Evolutionary conservation across 352 stramenopile genomes (phyloP).

Genomic region (Globisporangium nunn): DNA sequence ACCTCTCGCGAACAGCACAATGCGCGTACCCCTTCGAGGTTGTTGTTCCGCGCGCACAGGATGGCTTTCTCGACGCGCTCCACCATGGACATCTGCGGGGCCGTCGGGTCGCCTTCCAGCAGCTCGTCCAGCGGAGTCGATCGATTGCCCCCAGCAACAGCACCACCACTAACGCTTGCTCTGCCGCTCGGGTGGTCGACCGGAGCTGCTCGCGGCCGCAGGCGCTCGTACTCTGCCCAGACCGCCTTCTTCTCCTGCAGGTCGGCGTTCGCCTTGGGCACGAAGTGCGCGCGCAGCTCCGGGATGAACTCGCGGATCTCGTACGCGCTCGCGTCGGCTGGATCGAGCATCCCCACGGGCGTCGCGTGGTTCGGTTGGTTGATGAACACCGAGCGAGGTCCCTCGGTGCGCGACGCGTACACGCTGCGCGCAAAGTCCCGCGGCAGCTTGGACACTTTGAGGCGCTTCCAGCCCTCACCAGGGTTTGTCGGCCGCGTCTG

Average conservation of each 20-base stretch:
- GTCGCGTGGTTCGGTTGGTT: constrained; percentile 60
- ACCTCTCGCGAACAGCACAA: constrained; percentile 2
- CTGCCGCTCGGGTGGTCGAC: not conserved
- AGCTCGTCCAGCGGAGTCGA: constrained; percentile 37
- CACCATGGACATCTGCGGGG: constrained; percentile 31
- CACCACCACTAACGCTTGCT: not conserved
- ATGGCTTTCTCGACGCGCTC: constrained; percentile 42
- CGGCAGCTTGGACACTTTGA: constrained; percentile 47
- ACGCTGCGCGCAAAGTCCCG: constrained; percentile 54
- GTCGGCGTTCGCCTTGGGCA: constrained; percentile 43
- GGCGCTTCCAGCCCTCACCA: constrained; percentile 69
- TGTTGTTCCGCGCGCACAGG: constrained; percentile 74
- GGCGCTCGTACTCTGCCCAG: constrained; percentile 29
- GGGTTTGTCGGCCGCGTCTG: constrained; percentile 15
- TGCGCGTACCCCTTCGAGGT: constrained; percentile 54
- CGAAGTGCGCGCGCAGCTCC: constrained; percentile 47
- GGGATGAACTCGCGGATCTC: constrained; percentile 54
- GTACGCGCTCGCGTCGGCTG: constrained; percentile 47
- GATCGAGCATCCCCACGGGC: constrained; percentile 65
- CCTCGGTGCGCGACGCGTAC: constrained; percentile 46
- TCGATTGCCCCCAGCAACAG: constrained; percentile 9
- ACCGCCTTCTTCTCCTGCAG: constrained; percentile 55
- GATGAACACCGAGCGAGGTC: constrained; percentile 50
- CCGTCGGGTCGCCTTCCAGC: constrained; percentile 32
- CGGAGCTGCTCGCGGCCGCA: not conserved